phyloP scores from a whole-genome alignment of 1,284 basidiomycete species.

The Rhizoctonia solani region DNA sequence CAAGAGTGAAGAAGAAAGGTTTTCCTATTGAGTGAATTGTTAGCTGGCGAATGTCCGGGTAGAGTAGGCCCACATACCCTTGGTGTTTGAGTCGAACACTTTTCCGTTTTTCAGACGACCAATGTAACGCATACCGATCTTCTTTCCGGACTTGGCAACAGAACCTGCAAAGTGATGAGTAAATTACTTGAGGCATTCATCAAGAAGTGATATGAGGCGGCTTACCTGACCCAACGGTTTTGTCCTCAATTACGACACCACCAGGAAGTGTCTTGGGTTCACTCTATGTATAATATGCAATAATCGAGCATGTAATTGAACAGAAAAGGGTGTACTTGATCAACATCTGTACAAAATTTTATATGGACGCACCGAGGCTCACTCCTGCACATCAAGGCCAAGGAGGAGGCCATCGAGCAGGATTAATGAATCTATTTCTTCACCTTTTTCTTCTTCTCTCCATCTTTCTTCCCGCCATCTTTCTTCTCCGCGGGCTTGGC shows the following conservation, averaged over 20 bases:
- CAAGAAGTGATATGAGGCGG: neutral
- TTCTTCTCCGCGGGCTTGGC: constrained; percentile 48
- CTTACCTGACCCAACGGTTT: constrained; percentile 68
- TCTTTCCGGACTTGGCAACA: constrained; percentile 83
- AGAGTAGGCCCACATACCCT: constrained; percentile 54
- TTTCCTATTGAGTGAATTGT: neutral
- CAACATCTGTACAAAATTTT: constrained; percentile 29
- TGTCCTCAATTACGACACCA: constrained; percentile 80
- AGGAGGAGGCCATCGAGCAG: constrained; percentile 42
- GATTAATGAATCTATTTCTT: constrained; percentile 41
- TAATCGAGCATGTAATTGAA: constrained; percentile 35
- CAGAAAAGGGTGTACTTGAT: neutral
- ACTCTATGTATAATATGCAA: neutral
- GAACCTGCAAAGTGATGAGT: constrained; percentile 53
- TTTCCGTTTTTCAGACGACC: constrained; percentile 87
- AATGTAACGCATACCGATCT: constrained; percentile 85
- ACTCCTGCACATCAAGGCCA: constrained; percentile 38
- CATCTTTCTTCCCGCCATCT: constrained; percentile 50
- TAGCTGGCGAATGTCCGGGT: constrained; percentile 45
- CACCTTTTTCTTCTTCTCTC: constrained; percentile 46
- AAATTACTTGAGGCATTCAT: too few species aligned
- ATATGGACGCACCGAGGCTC: constrained; percentile 20
- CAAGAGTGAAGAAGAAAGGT: constrained; percentile 80
- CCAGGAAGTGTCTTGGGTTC: constrained; percentile 59
- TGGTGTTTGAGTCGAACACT: constrained; percentile 86